Conservation (phyloP, 73 alveolate species). For the Stentor coeruleus region DNA sequence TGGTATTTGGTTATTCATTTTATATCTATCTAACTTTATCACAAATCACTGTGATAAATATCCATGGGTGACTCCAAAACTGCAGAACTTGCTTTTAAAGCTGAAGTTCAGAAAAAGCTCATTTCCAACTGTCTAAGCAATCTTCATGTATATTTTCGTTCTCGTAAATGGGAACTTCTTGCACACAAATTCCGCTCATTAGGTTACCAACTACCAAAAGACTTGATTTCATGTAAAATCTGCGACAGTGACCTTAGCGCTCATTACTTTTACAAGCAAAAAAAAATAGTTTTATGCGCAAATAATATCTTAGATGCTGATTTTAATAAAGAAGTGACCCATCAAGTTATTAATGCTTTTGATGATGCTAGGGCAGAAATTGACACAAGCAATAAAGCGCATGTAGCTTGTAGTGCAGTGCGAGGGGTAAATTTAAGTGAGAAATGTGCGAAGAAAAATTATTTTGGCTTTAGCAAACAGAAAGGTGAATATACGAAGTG, state of each 20-base stretch:
- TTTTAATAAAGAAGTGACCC: not conserved
- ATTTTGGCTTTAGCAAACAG: not conserved
- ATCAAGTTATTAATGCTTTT: slow-evolving; percentile 15
- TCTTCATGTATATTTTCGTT: not conserved
- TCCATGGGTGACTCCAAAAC: not conserved
- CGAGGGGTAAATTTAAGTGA: slow-evolving; percentile 11
- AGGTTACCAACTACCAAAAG: not conserved
- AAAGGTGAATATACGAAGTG: not conserved
- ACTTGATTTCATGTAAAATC: slow-evolving; percentile 22
- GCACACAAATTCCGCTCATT: not conserved
- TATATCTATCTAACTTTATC: too few relatives aligned
- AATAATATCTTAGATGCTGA: not conserved
- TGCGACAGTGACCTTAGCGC: slow-evolving; percentile 9
- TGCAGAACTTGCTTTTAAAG: not conserved
- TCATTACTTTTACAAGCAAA: not conserved
- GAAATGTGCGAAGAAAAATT: not conserved
- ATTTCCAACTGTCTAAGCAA: not conserved
- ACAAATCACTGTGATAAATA: too few relatives aligned
- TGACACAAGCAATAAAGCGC: not conserved
- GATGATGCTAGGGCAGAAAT: slow-evolving; percentile 26
- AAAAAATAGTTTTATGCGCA: slow-evolving; percentile 23
- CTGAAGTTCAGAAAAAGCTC: not conserved
- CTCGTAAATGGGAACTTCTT: not conserved
- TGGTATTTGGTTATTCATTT: too few relatives aligned
- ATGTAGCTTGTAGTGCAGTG: slow-evolving; percentile 11